phyloP scores from a whole-genome alignment of 1,284 basidiomycete species.

The Moesziomyces sp. region DNA sequence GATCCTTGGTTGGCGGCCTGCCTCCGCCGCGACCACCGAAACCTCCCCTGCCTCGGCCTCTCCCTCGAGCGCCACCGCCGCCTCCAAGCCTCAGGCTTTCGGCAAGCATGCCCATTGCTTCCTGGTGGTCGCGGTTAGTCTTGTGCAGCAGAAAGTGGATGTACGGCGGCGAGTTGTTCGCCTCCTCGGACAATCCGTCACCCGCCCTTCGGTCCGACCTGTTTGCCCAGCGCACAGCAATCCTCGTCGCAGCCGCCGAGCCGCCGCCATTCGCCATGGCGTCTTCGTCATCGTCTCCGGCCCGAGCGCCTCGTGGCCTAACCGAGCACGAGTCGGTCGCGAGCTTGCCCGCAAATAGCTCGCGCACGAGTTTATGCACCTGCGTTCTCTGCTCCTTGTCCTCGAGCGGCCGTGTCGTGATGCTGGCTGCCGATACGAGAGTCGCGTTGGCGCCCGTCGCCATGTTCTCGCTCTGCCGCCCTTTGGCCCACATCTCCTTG shows the following conservation, averaged over 20 bases:
- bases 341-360: conserved; percentile 82
- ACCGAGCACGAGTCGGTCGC: conserved; percentile 75
- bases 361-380: conserved; percentile 83
- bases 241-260: conserved; percentile 70
- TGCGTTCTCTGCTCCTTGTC: conserved; percentile 83
- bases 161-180: conserved; percentile 74
- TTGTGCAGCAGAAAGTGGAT: conserved; percentile 98
- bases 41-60: conserved; percentile 33
- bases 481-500: conserved; percentile 29
- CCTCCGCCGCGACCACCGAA: conserved; percentile 25
- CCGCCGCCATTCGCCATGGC: conserved; percentile 22
- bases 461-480: conserved; percentile 16
- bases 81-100: conserved; percentile 67
- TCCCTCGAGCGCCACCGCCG: conserved; percentile 29
- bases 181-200: conserved; percentile 70
- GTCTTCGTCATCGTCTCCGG: conserved; percentile 36
- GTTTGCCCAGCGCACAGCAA: conserved; percentile 79
- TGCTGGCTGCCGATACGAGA: conserved; percentile 25
- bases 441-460: conserved; percentile 36
- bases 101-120: conserved; percentile 83
- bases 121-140: conserved; percentile 96
- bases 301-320: conserved; percentile 14
- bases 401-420: conserved; percentile 76
- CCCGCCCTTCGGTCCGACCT: conserved; percentile 49
- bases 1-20: conserved; percentile 70